A percentile compares a stretch with the other conserved stretches of the same genome.
phyloP scores from a whole-genome alignment of 1,284 basidiomycete genomes.

The Trametes hirsuta region DNA sequence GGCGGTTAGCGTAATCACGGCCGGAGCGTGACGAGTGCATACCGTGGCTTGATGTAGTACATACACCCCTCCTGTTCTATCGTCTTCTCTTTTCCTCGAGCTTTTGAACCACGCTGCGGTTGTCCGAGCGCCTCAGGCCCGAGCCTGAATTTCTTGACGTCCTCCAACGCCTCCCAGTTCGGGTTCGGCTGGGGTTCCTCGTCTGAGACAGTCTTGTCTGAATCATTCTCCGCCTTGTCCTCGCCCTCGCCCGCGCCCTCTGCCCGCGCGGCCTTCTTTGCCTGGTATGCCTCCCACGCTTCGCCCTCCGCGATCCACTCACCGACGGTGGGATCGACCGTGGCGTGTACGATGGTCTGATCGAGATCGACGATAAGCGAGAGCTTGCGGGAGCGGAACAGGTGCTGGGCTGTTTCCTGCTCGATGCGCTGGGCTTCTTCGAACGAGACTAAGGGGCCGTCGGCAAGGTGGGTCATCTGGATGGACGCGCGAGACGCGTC shows the following conservation, averaged over 20 bases:
- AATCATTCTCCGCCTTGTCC: constrained; percentile 1
- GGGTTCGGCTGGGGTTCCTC: constrained; percentile 74
- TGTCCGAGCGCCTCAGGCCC: constrained; percentile 75
- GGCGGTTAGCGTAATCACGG: constrained; percentile 10
- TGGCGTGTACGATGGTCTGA: constrained; percentile 98
- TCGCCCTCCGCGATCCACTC: constrained; percentile 93
- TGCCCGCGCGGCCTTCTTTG: constrained; percentile 38
- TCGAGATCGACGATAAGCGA: constrained; percentile 98
- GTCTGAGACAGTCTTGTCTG: constrained; percentile 38
- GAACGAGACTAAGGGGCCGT: constrained; percentile 76
- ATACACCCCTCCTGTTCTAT: constrained; percentile 82
- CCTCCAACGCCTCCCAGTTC: constrained; percentile 87
- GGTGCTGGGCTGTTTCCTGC: constrained; percentile 75
- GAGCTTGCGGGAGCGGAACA: constrained; percentile 79
- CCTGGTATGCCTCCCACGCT: constrained; percentile 65
- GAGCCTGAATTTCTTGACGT: constrained; percentile 87
- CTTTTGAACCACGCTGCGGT: constrained; percentile 46
- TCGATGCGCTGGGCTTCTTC: constrained; percentile 92
- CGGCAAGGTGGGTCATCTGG: constrained; percentile 84
- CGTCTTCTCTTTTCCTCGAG: constrained; percentile 61
- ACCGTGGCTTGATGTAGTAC: constrained; percentile 97
- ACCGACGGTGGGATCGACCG: constrained; percentile 96
- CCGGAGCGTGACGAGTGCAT: neutral
- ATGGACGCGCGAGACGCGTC: constrained; percentile 81
- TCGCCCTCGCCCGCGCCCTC: neutral